Evolutionary conservation across 2,329 filamentous ascomycete species (phyloP).

Genomic region (Fusarium pseudograminearum): DNA sequence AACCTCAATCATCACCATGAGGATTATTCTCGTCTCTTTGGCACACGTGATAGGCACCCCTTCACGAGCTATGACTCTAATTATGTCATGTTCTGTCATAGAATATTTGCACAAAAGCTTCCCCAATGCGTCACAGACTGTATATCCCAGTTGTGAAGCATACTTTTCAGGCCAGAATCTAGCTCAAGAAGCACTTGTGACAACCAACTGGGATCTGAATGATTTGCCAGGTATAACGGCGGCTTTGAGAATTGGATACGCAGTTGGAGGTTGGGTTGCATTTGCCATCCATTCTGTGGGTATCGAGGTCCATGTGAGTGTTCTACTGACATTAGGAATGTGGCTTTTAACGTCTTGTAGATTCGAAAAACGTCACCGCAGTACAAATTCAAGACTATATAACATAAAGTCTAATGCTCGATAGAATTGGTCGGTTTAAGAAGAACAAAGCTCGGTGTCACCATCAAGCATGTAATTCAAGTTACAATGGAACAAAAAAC

Average conservation of each 20-base stretch:
- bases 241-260: slow-evolving; percentile 7
- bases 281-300: neutral
- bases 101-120: slow-evolving; percentile 16
- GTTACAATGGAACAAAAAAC: neutral
- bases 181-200: slow-evolving; percentile 9
- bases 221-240: slow-evolving; percentile 19
- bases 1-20: slow-evolving; percentile 27
- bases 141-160: slow-evolving; percentile 2
- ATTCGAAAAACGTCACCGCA: neutral
- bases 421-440: too few relatives aligned
- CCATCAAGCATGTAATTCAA: neutral
- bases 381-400: neutral
- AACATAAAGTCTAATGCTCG: fast-evolving
- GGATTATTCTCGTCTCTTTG: neutral
- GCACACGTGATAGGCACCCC: slow-evolving; percentile 7
- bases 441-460: neutral
- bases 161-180: slow-evolving; percentile 11
- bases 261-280: slow-evolving; percentile 1
- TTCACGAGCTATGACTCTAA: neutral
- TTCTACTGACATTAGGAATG: fast-evolving
- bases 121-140: neutral
- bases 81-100: slow-evolving; percentile 6
- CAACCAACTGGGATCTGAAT: slow-evolving; percentile 17
- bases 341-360: neutral
- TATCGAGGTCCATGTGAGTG: slow-evolving; percentile 21